Percentiles rank a stretch among this genome's conserved stretches.
phyloP scores from a whole-genome alignment of 805 yeast species.

The Candida montana region DNA sequence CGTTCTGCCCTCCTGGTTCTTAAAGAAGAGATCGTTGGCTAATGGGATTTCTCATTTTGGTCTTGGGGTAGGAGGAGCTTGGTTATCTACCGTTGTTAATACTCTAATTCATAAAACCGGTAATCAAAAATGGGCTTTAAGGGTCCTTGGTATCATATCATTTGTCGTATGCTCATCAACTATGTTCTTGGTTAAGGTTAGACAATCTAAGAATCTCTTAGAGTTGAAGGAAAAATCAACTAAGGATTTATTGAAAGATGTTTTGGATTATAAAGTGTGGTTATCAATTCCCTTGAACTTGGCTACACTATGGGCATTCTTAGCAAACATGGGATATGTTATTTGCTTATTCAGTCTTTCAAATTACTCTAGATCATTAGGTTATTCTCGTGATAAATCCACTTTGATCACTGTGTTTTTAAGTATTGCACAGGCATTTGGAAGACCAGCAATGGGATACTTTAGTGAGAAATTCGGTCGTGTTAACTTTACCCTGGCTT shows the following conservation, averaged over 20 bases:
- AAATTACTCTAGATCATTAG: slow-evolving; percentile 42
- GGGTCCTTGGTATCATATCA: slow-evolving; percentile 39
- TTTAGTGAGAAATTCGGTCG: slow-evolving; percentile 42
- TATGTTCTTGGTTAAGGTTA: slow-evolving; percentile 38
- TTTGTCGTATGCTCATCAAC: slow-evolving; percentile 35
- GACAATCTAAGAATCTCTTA: slow-evolving; percentile 30
- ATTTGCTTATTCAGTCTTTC: slow-evolving; percentile 42
- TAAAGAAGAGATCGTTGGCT: slow-evolving; percentile 42
- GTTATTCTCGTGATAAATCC: slow-evolving; percentile 38
- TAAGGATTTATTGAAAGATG: slow-evolving; percentile 24
- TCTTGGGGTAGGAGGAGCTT: slow-evolving; percentile 49
- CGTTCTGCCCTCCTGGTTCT: slow-evolving; percentile 51
- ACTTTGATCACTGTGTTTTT: slow-evolving; percentile 40
- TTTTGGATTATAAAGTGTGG: slow-evolving; percentile 31
- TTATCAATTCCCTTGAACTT: slow-evolving; percentile 28
- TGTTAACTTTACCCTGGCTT: slow-evolving; percentile 37
- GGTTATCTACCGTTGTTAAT: slow-evolving; percentile 36
- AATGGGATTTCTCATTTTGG: slow-evolving; percentile 46
- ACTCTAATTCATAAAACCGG: slow-evolving; percentile 37
- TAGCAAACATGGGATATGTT: slow-evolving; percentile 36
- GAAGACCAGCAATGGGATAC: slow-evolving; percentile 44
- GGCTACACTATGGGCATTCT: slow-evolving; percentile 33
- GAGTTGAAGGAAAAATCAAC: slow-evolving; percentile 10
- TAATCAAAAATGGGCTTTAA: slow-evolving; percentile 41
- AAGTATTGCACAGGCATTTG: slow-evolving; percentile 42